phyloP scores from a whole-genome alignment of 2,329 filamentous ascomycete species.

The Pseudocercospora fijiensis region DNA sequence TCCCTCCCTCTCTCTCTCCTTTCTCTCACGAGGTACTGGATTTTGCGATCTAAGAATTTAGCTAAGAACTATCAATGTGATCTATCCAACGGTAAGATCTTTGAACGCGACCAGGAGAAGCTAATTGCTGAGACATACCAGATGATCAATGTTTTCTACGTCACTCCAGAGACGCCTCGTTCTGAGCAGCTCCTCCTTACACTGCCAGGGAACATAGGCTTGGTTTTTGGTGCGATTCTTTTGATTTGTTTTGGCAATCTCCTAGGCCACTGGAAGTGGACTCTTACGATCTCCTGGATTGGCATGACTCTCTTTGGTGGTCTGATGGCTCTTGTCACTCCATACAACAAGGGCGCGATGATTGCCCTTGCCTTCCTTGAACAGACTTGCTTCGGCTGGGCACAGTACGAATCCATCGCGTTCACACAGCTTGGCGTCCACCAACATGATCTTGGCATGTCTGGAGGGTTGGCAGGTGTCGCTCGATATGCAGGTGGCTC shows the following conservation, averaged over 20 bases:
- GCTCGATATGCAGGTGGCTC: constrained; percentile 38
- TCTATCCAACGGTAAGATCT: constrained; percentile 45
- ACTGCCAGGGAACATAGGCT: constrained; percentile 48
- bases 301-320: constrained; percentile 53
- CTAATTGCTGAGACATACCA: background rate
- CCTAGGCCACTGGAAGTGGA: constrained; percentile 51
- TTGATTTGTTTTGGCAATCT: constrained; percentile 45
- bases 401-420: constrained; percentile 50
- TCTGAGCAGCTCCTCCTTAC: constrained; percentile 35
- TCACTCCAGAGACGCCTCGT: constrained; percentile 21
- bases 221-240: constrained; percentile 46
- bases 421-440: constrained; percentile 53
- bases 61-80: too few relatives aligned
- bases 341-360: constrained; percentile 47
- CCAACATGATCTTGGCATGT: constrained; percentile 50
- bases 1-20: too few relatives aligned
- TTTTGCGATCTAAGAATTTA: too few relatives aligned
- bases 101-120: too few relatives aligned
- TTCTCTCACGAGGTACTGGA: too few relatives aligned
- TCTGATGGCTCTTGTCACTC: constrained; percentile 46
- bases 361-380: constrained; percentile 51
- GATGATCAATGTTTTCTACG: constrained; percentile 49
- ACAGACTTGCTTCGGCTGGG: constrained; percentile 50
- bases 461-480: constrained; percentile 46
- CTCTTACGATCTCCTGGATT: constrained; percentile 44